Percentiles rank a stretch among this genome's conserved stretches.
phyloP scores from a whole-genome alignment of 176 grass and related monocot species.

The Ensete ventricosum region DNA sequence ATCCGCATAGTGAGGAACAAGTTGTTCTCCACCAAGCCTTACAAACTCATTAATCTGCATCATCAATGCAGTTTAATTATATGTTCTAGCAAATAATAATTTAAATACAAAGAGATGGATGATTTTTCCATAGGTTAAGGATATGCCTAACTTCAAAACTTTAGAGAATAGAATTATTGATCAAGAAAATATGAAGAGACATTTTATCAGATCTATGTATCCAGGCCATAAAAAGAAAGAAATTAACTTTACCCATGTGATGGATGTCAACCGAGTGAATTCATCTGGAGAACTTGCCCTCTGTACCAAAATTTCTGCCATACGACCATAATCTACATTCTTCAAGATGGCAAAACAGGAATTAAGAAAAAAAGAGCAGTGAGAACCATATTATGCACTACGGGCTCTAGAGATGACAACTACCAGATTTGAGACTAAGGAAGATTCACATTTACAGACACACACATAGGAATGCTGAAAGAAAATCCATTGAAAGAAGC shows the following conservation, averaged over 20 bases:
- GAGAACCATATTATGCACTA: no score
- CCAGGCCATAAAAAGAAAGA: not conserved
- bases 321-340: slow-evolving; percentile 98
- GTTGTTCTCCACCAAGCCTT: slow-evolving; percentile 91
- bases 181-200: not conserved
- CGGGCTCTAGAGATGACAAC: no score
- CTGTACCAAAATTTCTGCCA: slow-evolving; percentile 96
- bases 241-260: slow-evolving; percentile 66
- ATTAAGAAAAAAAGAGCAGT: not conserved
- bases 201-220: not conserved
- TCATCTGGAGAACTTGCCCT: slow-evolving; percentile 77
- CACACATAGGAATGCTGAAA: no score
- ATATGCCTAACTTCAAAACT: no score
- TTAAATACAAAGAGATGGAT: not conserved
- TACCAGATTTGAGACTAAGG: no score
- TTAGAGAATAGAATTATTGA: not conserved
- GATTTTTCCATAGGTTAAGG: no score
- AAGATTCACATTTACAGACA: no score
- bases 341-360: slow-evolving; percentile 25
- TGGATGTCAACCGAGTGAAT: slow-evolving; percentile 91
- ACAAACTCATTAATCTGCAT: slow-evolving; percentile 97
- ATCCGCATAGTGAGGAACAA: slow-evolving; percentile 88
- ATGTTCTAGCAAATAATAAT: not conserved
- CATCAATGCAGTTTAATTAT: not conserved
- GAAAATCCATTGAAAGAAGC: slow-evolving; percentile 6